Conservation (phyloP, 1,284 basidiomycete genomes). For the Sphaerobolus stellatus region DNA sequence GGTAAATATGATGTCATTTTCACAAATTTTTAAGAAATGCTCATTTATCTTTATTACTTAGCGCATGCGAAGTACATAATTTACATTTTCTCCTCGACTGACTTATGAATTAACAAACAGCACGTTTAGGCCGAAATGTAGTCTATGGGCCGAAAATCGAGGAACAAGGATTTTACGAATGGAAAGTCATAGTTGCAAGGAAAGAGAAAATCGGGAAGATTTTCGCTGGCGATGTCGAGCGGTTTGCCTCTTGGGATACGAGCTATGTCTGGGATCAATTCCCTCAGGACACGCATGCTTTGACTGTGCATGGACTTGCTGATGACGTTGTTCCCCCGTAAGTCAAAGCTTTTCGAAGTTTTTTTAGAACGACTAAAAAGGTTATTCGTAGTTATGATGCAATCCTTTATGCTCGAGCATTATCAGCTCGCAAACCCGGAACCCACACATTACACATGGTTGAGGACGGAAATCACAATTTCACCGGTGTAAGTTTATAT, state of each 20-base stretch:
- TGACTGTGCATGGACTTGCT: constrained; percentile 66
- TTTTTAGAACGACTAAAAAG: constrained; percentile 1
- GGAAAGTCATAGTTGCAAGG: constrained; percentile 61
- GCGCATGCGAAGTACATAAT: background rate
- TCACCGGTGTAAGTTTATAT: constrained; percentile 47
- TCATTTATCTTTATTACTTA: background rate
- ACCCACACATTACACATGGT: constrained; percentile 66
- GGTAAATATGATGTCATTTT: constrained; percentile 52
- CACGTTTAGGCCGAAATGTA: constrained; percentile 29
- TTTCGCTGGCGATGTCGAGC: constrained; percentile 54
- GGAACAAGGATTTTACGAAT: constrained; percentile 55
- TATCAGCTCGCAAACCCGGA: constrained; percentile 56
- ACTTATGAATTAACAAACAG: background rate
- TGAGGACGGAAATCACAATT: constrained; percentile 75
- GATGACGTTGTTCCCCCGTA: constrained; percentile 68
- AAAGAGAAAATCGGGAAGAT: constrained; percentile 52
- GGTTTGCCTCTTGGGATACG: constrained; percentile 61
- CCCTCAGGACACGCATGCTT: constrained; percentile 55
- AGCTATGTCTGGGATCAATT: constrained; percentile 64
- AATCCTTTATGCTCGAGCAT: constrained; percentile 59
- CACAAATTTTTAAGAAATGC: background rate
- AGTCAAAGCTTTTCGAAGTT: constrained; percentile 27
- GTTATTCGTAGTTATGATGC: constrained; percentile 58
- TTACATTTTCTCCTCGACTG: background rate
- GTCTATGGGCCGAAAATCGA: constrained; percentile 49